Percentiles rank a stretch among this genome's conserved stretches.
These are phyloP conservation scores for Polyporus arcularius DNA, from an alignment of 768 basidiomycete species.

Conservation along the genomic window DNA sequence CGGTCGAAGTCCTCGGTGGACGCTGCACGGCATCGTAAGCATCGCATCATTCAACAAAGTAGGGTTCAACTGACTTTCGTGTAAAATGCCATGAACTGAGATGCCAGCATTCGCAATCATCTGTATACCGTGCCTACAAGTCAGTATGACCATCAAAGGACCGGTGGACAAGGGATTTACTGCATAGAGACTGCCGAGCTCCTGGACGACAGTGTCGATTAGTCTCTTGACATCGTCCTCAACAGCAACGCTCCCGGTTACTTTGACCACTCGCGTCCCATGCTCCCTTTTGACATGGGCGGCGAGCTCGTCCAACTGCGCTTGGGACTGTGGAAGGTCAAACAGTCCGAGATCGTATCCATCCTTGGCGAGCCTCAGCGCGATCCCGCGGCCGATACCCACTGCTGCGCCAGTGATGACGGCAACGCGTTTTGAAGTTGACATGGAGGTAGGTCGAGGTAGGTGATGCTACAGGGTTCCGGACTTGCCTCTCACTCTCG, in stretches of 20 bases:
- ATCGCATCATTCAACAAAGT: neutral
- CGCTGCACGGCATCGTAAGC: neutral
- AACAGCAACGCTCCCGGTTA: conserved; percentile 41
- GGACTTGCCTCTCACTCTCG: no score
- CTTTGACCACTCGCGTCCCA: conserved; percentile 24
- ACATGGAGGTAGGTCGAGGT: neutral
- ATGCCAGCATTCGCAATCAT: conserved; percentile 28
- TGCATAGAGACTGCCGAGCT: conserved; percentile 51
- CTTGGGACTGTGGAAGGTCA: conserved; percentile 15
- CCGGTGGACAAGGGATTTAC: conserved; percentile 31
- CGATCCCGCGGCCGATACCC: conserved; percentile 31
- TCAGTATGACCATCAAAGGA: no score
- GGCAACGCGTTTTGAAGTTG: conserved; percentile 18
- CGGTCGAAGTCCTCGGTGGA: conserved; percentile 29
- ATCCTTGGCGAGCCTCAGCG: conserved; percentile 27
- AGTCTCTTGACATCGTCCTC: conserved; percentile 45
- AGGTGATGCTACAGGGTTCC: neutral
- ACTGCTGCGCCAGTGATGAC: conserved; percentile 29
- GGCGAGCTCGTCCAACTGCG: conserved; percentile 12
- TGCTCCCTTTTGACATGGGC: conserved; percentile 16
- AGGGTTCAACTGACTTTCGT: conserved; percentile 2
- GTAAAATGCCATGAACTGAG: conserved; percentile 2
- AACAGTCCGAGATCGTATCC: conserved; percentile 25
- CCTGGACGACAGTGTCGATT: conserved; percentile 31
- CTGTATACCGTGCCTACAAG: neutral